Evolutionary conservation across 2,329 filamentous ascomycete species (phyloP), one percentile per base, ranked within the genome.

Genomic region (Tricladium varicosporioides): DNA sequence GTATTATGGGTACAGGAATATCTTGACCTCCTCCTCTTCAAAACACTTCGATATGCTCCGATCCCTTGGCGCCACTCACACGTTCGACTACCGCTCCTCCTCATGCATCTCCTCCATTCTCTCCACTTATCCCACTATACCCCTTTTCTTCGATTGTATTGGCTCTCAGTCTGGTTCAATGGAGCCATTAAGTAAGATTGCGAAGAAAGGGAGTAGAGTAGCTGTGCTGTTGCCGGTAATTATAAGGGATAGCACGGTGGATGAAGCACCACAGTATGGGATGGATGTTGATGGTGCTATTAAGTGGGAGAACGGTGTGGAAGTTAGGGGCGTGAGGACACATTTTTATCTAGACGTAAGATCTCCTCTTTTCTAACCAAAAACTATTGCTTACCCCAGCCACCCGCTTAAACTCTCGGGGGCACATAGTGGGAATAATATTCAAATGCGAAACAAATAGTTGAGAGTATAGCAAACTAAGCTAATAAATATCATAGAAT

Each of bases 191-290:
- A 73, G 76, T 5, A 75, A 75, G 60, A 71, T 87, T 19, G 81
- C 80, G 0, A 70, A 75, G 57, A 67, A 53, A 1, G 80, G 80
- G 0, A 70, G 75, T 3, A 80, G 70, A 19, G 80, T 87, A 0
- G 84, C 83, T 0, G 70, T 86, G 14, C 76, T 87, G 70, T 69
- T 88, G 5, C 84, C 84, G 0, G 77, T 86, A 14, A 82, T 87
- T 56, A 61, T 84, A 46, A 75, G 70, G 45, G 79, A 85, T 59
- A 77, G 82, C 0, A 77, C 72, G 0, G 73, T 76, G 4, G 72
- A 71, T 0, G 70, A 75, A 15, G 72, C 69, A 57, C 82, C 83
- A 0, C 73, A 78, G 59, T 86, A 83, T 54, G 74, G 74, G 36
- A 81, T 83, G 79, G 79, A 83, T 50, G 77, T 76, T 1, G 47